Percentiles rank a stretch among this genome's conserved stretches.
These are phyloP conservation scores for Paecilomyces niveus DNA, from an alignment of 2,329 filamentous ascomycete genomes.

Conservation along the genomic window DNA sequence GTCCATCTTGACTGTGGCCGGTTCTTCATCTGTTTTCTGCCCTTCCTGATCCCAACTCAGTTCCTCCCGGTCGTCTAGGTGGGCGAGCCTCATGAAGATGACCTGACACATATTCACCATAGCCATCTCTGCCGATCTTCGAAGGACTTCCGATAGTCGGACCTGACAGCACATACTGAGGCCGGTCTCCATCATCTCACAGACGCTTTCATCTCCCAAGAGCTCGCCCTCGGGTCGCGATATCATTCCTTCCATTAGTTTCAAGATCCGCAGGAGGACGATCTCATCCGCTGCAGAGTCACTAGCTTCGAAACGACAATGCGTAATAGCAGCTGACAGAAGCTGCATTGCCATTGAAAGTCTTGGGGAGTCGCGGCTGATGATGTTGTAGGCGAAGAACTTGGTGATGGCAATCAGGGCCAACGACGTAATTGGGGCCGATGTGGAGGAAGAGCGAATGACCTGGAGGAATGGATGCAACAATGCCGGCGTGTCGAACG, in stretches of 20 bases:
- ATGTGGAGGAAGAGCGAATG: conserved; percentile 91
- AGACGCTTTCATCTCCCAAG: conserved; percentile 95
- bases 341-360: conserved; percentile 90
- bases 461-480: conserved; percentile 94
- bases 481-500: conserved; percentile 82
- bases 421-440: conserved; percentile 90
- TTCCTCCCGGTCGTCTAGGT: conserved; percentile 69
- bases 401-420: conserved; percentile 91
- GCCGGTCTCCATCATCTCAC: conserved; percentile 98
- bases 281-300: conserved; percentile 94
- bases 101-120: conserved; percentile 99
- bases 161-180: conserved; percentile 95
- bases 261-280: conserved; percentile 85
- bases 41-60: conserved; percentile 62
- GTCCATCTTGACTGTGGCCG: conserved; percentile 77
- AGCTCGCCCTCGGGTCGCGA: conserved; percentile 87
- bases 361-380: conserved; percentile 75
- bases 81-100: conserved; percentile 88
- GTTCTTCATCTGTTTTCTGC: conserved; percentile 52
- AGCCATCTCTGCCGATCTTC: conserved; percentile 86
- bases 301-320: conserved; percentile 95
- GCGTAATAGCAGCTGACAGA: conserved; percentile 87
- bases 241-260: conserved; percentile 98
- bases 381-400: conserved; percentile 91
- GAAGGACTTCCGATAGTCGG: conserved; percentile 80